Percentiles rank a stretch among this genome's conserved stretches.
Conservation (phyloP, 2,329 filamentous ascomycete species). For the Magnaporthiopsis poae region DNA sequence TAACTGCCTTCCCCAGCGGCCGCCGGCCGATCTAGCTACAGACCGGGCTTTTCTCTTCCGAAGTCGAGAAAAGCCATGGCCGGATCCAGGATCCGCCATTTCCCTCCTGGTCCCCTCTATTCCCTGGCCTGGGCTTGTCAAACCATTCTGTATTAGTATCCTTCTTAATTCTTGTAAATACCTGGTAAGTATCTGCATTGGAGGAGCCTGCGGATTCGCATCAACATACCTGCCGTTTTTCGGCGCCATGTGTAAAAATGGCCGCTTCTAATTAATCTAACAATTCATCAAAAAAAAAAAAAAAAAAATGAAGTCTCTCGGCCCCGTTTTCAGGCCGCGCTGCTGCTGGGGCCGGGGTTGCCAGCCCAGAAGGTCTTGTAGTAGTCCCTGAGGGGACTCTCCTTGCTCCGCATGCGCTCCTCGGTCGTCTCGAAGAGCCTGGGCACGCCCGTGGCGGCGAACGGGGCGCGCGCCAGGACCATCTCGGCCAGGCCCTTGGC, state of each 20-base stretch:
- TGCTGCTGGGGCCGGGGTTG: background rate
- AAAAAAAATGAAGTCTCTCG: too few species aligned
- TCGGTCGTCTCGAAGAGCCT: conserved; percentile 24
- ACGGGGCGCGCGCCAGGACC: conserved; percentile 21
- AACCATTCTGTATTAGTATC: background rate
- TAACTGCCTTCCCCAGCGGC: background rate
- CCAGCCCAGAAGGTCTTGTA: background rate
- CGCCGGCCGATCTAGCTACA: background rate
- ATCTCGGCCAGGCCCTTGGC: conserved; percentile 32
- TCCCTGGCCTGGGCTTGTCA: background rate
- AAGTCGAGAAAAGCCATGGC: background rate
- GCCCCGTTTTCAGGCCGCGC: too few species aligned
- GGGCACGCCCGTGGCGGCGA: conserved; percentile 28
- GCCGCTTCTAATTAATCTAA: background rate
- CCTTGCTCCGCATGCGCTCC: conserved; percentile 17
- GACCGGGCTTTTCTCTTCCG: background rate
- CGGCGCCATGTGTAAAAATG: too few species aligned
- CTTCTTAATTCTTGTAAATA: background rate
- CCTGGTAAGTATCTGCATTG: background rate
- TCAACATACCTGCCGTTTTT: background rate
- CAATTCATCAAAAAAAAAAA: too few species aligned
- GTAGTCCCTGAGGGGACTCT: conserved; percentile 10
- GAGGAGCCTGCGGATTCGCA: background rate
- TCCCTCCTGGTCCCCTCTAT: background rate
- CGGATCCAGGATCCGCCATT: background rate